Evolutionary conservation across 768 basidiomycete species (phyloP).

Genomic region (Pulveroboletus ravenelii): DNA sequence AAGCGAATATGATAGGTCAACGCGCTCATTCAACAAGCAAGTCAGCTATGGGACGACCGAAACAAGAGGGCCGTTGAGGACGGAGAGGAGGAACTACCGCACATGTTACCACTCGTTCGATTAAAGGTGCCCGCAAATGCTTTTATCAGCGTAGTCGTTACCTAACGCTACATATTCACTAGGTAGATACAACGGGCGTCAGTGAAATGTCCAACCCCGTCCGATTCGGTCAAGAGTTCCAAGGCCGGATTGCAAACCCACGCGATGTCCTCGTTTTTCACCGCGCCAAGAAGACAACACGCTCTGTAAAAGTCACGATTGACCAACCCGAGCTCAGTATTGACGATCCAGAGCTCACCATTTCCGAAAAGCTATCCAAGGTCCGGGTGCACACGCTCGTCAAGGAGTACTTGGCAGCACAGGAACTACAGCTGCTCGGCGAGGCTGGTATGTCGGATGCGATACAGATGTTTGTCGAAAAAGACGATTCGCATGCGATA

Average conservation of each 20-base stretch:
- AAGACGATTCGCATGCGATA: slow-evolving; percentile 94
- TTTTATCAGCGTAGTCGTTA: not conserved
- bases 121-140: slow-evolving; percentile 53
- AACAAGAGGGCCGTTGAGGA: slow-evolving; percentile 45
- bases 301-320: slow-evolving; percentile 52
- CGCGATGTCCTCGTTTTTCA: slow-evolving; percentile 90
- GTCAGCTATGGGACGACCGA: slow-evolving; percentile 32
- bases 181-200: slow-evolving; percentile 90
- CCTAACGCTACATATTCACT: not conserved
- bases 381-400: slow-evolving; percentile 88
- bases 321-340: slow-evolving; percentile 80
- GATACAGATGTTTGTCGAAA: slow-evolving; percentile 93
- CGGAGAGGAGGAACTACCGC: slow-evolving; percentile 56
- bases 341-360: slow-evolving; percentile 64
- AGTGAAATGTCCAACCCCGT: slow-evolving; percentile 93
- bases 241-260: slow-evolving; percentile 88
- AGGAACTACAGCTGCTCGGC: slow-evolving; percentile 87
- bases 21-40: slow-evolving; percentile 72
- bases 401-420: slow-evolving; percentile 85
- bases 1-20: slow-evolving; percentile 51
- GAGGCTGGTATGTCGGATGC: slow-evolving; percentile 92
- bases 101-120: slow-evolving; percentile 83
- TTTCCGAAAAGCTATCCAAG: slow-evolving; percentile 70
- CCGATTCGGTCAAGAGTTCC: slow-evolving; percentile 94
- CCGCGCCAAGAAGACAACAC: slow-evolving; percentile 59